Conservation (phyloP, 495 filamentous ascomycete species). For the Trichocladium antarcticum region DNA sequence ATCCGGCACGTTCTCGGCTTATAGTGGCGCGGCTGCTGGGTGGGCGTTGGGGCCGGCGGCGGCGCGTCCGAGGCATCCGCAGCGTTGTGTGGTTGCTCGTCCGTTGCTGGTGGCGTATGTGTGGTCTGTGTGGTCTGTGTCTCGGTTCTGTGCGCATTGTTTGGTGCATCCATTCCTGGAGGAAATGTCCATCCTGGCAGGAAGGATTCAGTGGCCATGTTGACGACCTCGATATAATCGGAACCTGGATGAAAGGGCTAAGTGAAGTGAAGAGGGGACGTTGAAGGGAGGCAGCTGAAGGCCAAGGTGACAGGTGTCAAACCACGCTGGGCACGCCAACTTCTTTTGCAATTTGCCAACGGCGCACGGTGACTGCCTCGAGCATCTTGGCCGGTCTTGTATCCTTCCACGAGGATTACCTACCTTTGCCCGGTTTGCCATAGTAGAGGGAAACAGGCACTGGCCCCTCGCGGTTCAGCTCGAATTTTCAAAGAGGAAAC, state of each 20-base stretch:
- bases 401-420: neutral
- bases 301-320: constrained; percentile 8
- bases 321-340: constrained; percentile 12
- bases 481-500: neutral
- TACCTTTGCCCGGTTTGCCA: neutral
- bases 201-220: constrained; percentile 7
- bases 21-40: constrained; percentile 40
- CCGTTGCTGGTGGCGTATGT: neutral
- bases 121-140: neutral
- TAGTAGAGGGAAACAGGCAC: neutral
- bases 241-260: neutral
- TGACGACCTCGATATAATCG: neutral
- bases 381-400: neutral
- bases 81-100: neutral
- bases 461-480: neutral
- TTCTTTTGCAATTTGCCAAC: constrained; percentile 4
- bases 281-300: constrained; percentile 2
- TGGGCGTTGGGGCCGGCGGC: constrained; percentile 19
- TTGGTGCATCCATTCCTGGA: neutral
- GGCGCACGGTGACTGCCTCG: neutral
- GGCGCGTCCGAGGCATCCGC: constrained; percentile 5
- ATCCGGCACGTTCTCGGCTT: constrained; percentile 76
- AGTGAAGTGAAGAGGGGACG: neutral
- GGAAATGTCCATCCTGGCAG: constrained; percentile 14
- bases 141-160: neutral